phyloP scores from a whole-genome alignment of 257 asterid species.

The Fraxinus cuspidata region DNA sequence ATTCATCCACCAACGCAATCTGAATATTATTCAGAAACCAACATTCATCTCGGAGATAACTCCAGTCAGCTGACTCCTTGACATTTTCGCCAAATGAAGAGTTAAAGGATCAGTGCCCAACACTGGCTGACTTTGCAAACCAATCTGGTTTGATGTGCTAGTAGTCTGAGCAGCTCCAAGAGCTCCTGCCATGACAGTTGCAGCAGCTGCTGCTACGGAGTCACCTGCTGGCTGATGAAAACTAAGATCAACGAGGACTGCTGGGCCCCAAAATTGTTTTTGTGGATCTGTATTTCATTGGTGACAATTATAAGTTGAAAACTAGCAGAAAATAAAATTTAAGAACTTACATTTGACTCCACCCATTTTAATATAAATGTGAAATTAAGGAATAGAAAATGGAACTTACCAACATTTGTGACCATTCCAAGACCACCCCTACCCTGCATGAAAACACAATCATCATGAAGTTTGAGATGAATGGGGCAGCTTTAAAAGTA shows the following conservation, averaged over 20 bases:
- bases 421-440: constrained; percentile 85
- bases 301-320: constrained; percentile 1
- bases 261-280: constrained; percentile 64
- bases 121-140: constrained; percentile 40
- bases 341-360: constrained; percentile 15
- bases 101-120: constrained; percentile 77
- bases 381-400: constrained; percentile 22
- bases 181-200: constrained; percentile 82
- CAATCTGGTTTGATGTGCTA: constrained; percentile 43
- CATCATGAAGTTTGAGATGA: neutral
- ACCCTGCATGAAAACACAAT: constrained; percentile 60
- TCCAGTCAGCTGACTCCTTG: constrained; percentile 72
- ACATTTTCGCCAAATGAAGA: constrained; percentile 76
- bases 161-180: constrained; percentile 76
- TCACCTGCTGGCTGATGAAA: constrained; percentile 77
- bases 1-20: neutral
- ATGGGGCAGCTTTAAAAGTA: neutral
- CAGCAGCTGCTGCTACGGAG: constrained; percentile 77
- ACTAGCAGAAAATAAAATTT: neutral
- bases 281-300: constrained; percentile 48
- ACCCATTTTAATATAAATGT: constrained; percentile 2
- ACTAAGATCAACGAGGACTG: constrained; percentile 48
- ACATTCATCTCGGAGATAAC: constrained; percentile 76
- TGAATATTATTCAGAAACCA: constrained; percentile 28
- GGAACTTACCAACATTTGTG: constrained; percentile 58